Evolutionary conservation across 176 grass and related monocot species (phyloP), one percentile per base, ranked within the genome.

Genomic region (Musa schizocarpa): DNA sequence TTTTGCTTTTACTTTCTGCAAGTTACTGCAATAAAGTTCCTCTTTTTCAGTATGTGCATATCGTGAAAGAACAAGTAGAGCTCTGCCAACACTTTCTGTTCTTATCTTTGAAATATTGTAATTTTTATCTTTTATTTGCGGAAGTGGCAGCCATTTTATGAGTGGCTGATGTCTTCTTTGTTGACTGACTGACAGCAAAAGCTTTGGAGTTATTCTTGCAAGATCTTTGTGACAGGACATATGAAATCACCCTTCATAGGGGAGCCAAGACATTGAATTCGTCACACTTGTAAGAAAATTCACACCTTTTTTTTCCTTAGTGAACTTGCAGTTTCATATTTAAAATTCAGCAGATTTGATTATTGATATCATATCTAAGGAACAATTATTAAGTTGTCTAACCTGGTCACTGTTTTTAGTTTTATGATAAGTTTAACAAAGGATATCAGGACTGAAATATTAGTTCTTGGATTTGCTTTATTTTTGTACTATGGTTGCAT

Each of bases 261-360:
- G 96, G 96, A 53, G 90, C 90, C 74, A 99, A 99, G 83, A 99
- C 96, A 82, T 62, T 99, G 81, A 99, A 92, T 89, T 94, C 96
- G 63, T 92, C 85, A 68, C 96, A 99, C 76, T 75, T 99, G 96
- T 99, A 81, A 95, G 96, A 86, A 77, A 71, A 17, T 13, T 59
- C 14, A 50, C 43, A n/a, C 50, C 20, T 50, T 70, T 9, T 27
- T 70, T 74, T 43, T 13, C 76, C 71, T 82, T 74, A 6, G 72
- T 52, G 71, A 6, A 56, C n/a, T 57, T 74, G 22, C 53, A 34
- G 49, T 54, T 49, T 11, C 20, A 55, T 54, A 54, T 54, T 74
- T 54, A 20, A 22, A 3, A 34, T 74, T 29, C 1, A 70, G 29
- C 13, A 50, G 27, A 70, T 49, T n/a, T 20, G 1, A 3, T 19